These are phyloP conservation scores for Penicillium freii DNA, from an alignment of 2,329 filamentous ascomycete species.

Conservation along the genomic window DNA sequence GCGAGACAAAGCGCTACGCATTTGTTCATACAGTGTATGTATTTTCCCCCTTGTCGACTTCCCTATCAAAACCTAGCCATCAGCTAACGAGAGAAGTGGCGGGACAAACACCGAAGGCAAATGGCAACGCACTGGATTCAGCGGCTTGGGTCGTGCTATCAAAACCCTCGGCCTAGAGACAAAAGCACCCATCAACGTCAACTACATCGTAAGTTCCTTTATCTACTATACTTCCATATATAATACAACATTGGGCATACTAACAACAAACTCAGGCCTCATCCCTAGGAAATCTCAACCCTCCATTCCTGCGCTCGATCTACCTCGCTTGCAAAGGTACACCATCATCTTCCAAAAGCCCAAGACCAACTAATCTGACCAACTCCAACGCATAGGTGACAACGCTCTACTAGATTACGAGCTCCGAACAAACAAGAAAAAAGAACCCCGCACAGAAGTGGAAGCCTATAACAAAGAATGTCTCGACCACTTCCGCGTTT, in stretches of 20 bases:
- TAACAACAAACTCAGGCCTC: constrained; percentile 57
- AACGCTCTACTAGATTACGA: constrained; percentile 46
- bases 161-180: constrained; percentile 61
- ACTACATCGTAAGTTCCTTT: constrained; percentile 61
- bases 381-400: constrained; percentile 40
- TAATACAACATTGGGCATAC: neutral
- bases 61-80: constrained; percentile 2
- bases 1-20: constrained; percentile 65
- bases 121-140: constrained; percentile 63
- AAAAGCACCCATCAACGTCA: constrained; percentile 59
- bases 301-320: constrained; percentile 61
- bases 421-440: constrained; percentile 44
- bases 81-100: constrained; percentile 44
- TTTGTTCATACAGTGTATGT: constrained; percentile 84
- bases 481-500: constrained; percentile 64
- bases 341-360: neutral
- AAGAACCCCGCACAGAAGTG: constrained; percentile 26
- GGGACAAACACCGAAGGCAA: constrained; percentile 54
- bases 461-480: constrained; percentile 36
- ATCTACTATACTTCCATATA: neutral
- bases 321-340: constrained; percentile 59
- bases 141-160: constrained; percentile 69
- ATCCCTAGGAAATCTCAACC: constrained; percentile 74
- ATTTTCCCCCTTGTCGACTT: neutral
- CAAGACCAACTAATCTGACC: neutral